These are phyloP conservation scores for Pseudogymnoascus pannorum DNA, from an alignment of 2,329 filamentous ascomycete species.

Conservation along the genomic window DNA sequence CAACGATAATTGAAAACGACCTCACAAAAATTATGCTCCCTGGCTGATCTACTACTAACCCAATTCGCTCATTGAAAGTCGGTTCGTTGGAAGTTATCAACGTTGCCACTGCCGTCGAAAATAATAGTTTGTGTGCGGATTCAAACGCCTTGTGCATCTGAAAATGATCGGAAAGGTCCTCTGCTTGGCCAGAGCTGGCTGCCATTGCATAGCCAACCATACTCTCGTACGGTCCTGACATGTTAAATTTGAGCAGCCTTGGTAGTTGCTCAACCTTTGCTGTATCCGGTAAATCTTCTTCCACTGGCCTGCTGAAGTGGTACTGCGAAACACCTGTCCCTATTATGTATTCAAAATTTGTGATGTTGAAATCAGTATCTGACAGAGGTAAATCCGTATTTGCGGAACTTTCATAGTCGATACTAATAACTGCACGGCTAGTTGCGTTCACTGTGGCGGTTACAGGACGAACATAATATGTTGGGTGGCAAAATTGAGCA, in stretches of 20 bases:
- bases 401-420: not conserved
- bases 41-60: constrained; percentile 3
- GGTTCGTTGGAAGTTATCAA: not conserved
- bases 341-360: constrained; percentile 32
- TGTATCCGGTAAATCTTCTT: constrained; percentile 10
- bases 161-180: constrained; percentile 30
- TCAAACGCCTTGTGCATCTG: constrained; percentile 31
- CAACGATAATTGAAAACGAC: constrained; percentile 23
- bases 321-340: constrained; percentile 18
- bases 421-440: constrained; percentile 17
- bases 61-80: not conserved
- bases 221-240: constrained; percentile 22
- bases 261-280: constrained; percentile 19
- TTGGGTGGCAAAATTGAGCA: constrained; percentile 36
- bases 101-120: constrained; percentile 27
- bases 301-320: not conserved
- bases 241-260: constrained; percentile 17
- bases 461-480: constrained; percentile 41
- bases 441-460: constrained; percentile 32
- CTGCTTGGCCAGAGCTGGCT: constrained; percentile 19
- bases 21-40: constrained; percentile 20
- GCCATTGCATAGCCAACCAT: constrained; percentile 35
- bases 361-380: constrained; percentile 30
- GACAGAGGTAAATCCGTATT: constrained; percentile 20
- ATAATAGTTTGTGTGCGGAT: constrained; percentile 36